Conservation (phyloP, 257 asterid genomes). For the Ballota nigra region DNA sequence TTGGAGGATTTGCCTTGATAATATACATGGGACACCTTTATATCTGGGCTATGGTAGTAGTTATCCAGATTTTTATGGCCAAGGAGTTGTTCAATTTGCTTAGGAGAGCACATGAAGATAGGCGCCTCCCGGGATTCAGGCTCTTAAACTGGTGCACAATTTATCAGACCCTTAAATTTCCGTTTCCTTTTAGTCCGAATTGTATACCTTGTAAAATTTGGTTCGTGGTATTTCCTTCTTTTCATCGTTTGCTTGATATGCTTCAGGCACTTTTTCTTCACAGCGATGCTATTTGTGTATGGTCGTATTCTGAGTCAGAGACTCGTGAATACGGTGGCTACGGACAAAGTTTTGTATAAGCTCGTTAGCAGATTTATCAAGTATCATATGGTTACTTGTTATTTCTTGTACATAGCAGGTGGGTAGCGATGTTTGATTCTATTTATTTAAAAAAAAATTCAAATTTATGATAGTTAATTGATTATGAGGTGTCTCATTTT, state of each 20-base stretch:
- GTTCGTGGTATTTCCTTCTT: not conserved
- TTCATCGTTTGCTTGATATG: conserved; percentile 3
- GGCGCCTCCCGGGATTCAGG: conserved; percentile 84
- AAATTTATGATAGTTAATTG: not conserved
- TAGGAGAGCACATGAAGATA: conserved; percentile 71
- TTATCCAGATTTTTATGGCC: conserved; percentile 81
- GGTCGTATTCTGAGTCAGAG: conserved; percentile 87
- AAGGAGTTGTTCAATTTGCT: conserved; percentile 78
- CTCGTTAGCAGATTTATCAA: conserved; percentile 69
- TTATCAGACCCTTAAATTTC: conserved; percentile 10
- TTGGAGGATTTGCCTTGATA: conserved; percentile 67
- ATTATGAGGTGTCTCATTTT: not conserved
- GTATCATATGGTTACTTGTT: conserved; percentile 93
- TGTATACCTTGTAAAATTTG: conserved; percentile 7
- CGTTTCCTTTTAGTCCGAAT: not conserved
- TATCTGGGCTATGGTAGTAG: conserved; percentile 83
- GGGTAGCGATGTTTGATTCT: conserved; percentile 39
- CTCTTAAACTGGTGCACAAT: conserved; percentile 69
- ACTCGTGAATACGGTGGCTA: conserved; percentile 74
- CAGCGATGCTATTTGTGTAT: conserved; percentile 78
- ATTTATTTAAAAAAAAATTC: not conserved
- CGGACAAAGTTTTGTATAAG: conserved; percentile 67
- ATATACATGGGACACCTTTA: conserved; percentile 88
- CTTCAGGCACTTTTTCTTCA: conserved; percentile 88
- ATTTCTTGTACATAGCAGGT: conserved; percentile 85